phyloP scores from a whole-genome alignment of 192 early-diverging fungal species.

The Podila minutissima region DNA sequence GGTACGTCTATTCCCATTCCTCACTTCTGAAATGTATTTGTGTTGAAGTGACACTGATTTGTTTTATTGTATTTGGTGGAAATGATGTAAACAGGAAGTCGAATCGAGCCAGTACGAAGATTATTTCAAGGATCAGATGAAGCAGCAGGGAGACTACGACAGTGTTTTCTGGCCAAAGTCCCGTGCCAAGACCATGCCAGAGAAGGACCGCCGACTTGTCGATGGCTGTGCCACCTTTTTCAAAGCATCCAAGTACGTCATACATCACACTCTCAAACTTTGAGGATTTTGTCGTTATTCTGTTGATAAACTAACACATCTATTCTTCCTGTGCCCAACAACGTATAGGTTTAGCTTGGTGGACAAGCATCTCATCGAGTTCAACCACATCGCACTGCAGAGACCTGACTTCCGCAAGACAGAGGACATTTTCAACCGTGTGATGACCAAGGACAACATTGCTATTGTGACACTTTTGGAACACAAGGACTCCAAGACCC shows the following conservation, averaged over 20 bases:
- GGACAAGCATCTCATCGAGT: constrained; percentile 92
- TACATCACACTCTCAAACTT: constrained; percentile 37
- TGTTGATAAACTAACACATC: background rate
- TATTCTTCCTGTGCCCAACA: background rate
- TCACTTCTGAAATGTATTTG: constrained; percentile 6
- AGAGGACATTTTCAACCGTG: constrained; percentile 96
- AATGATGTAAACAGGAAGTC: constrained; percentile 74
- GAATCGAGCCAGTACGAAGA: constrained; percentile 89
- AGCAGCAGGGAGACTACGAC: constrained; percentile 82
- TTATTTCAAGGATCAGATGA: constrained; percentile 80
- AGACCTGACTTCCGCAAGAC: constrained; percentile 88
- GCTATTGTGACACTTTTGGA: constrained; percentile 86
- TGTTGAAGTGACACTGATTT: background rate
- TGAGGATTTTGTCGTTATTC: too few species aligned
- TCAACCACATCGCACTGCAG: constrained; percentile 91
- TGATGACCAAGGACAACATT: constrained; percentile 98
- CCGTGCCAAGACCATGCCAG: constrained; percentile 92
- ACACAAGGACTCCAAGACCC: constrained; percentile 76
- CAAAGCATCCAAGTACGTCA: constrained; percentile 79
- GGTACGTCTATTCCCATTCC: constrained; percentile 50
- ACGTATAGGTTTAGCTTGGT: constrained; percentile 75
- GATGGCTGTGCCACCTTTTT: constrained; percentile 98
- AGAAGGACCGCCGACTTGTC: constrained; percentile 85
- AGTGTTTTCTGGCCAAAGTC: constrained; percentile 96
- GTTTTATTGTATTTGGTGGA: background rate